Base-by-base conservation (phyloP, 108 stramenopile species). In the Conticribra guillardii region DNA sequence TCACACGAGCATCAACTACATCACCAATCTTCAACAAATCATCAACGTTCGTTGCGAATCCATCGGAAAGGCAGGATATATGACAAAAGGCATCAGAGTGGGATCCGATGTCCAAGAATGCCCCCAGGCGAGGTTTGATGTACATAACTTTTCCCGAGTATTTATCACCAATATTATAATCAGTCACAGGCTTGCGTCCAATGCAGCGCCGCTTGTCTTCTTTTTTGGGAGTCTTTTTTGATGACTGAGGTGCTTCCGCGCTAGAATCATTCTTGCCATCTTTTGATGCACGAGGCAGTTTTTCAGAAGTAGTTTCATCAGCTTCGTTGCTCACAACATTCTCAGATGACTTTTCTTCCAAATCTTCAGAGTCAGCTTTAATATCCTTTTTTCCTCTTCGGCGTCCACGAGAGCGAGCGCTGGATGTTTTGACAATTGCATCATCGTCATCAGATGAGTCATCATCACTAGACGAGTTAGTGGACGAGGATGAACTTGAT, bases 1-100 rank as follows among this genome's bases (percentile, higher is more conserved):
- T 82, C 18, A 95, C 76, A 26, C 90, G 81, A 18, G 60, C 78
- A 15, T 69, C 49, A 0, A 95, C 85, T 8, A 64, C 72, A 53
- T 95, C 91, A 33, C 84, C 90, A 49, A 81, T 76, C 19, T 85
- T 79, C 49, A 90, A 77, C 16, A 84, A 34, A 2, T 84, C 77
- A 8, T 84, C 69, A 3, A 89, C 83, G 49, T 50, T 76, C 68
- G 83, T 68, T 18, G 89, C 87, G 71, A 71, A 95, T 18, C 83
- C 87, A 62, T 95, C 90, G 2, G 71, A 66, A 18, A 89, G 64
- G n/a, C 90, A 84, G 16, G 87, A 88, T 3, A 92, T 87, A 60
- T 95, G 94, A 67, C 88, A 89, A 73, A 95, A 92, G 26, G 89
- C 94, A 71, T 95, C 94, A 18, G 84, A 84, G 74, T 95, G 94